phyloP scores from a whole-genome alignment of 2,329 filamentous ascomycete species.

The Rosellinia necatrix region DNA sequence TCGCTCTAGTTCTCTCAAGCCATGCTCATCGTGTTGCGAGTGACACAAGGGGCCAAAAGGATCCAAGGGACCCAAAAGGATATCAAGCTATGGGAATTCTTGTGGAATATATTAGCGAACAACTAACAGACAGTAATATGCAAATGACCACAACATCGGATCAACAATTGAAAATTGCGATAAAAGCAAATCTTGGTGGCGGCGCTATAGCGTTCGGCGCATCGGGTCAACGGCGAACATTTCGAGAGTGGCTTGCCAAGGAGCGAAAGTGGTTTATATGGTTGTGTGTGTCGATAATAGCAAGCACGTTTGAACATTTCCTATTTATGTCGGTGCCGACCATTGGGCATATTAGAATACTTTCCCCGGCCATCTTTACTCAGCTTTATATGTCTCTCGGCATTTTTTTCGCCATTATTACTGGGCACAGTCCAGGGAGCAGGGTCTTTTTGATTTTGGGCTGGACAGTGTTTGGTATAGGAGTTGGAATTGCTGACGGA shows the following conservation, averaged over 20 bases:
- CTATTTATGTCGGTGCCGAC: too few relatives aligned
- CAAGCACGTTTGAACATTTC: not conserved
- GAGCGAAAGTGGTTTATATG: slow-evolving; percentile 1
- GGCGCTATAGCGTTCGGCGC: slow-evolving; percentile 1
- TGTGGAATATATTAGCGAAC: not conserved
- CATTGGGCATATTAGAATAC: not conserved
- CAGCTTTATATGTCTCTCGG: not conserved
- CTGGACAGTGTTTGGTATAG: too few relatives aligned
- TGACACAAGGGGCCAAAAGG: too few relatives aligned
- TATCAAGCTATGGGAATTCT: slow-evolving; percentile 9
- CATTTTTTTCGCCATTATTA: not conserved
- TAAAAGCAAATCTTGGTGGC: not conserved
- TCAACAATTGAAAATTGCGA: not conserved
- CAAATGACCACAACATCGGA: not conserved
- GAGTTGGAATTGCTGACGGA: too few relatives aligned
- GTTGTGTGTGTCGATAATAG: not conserved
- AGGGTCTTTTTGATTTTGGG: not conserved
- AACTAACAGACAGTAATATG: not conserved
- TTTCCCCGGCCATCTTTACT: not conserved
- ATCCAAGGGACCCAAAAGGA: not conserved
- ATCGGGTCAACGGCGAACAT: not conserved
- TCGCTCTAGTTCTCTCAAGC: not conserved
- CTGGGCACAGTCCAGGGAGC: not conserved
- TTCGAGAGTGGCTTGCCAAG: slow-evolving; percentile 3
- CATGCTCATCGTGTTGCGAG: not conserved